Base-by-base conservation (phyloP, 371 early-diverging fungal species). In the Apophysomyces trapeziformis region DNA sequence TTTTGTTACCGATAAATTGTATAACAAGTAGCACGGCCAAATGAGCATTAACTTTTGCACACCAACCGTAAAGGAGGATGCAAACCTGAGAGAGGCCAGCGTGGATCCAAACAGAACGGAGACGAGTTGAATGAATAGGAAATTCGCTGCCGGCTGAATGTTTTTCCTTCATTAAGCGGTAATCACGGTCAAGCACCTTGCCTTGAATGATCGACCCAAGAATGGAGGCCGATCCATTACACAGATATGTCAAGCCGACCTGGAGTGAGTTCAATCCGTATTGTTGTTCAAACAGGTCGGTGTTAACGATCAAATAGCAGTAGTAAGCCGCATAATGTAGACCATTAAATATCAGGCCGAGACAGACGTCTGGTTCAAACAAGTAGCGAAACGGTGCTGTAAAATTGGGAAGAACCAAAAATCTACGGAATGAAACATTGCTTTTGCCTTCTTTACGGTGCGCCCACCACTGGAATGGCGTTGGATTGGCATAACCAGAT, bases 401-500 rank as follows among this genome's bases (percentile, higher is more conserved):
- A 18, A 70, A 46, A 18, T 74, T 65, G 6, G 74, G 74, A n/a
- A 43, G 13, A 11, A 38, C 16, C 4, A 32, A 38, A 38, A 61
- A 65, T 16, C 70, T 58, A 18, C 45, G n/a, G 45, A 37, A 18
- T 13, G 16, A 39, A 7, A 14, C 47, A 56, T 13, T 18, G 5
- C 14, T 37, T 39, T 39, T n/a, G 35, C 11, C 50, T 16, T 32
- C 13, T 13, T 57, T 61, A n/a, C 57, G 68, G 8, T 44, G 60
- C 26, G 60, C 36, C 37, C 59, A 21, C 68, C 68, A 73, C 54
- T 74, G 71, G 1, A 57, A 46, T 6, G 75, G 75, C 7, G 75
- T 74, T 0, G 75, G 75, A 35, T 70, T 70, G 18, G 66, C 66
- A 45, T 74, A 71, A 12, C 70, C 71, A 1, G 64, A 63, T n/a